Evolutionary conservation across 1,284 basidiomycete species (phyloP).

Genomic region (Cryptococcus deneoformans): DNA sequence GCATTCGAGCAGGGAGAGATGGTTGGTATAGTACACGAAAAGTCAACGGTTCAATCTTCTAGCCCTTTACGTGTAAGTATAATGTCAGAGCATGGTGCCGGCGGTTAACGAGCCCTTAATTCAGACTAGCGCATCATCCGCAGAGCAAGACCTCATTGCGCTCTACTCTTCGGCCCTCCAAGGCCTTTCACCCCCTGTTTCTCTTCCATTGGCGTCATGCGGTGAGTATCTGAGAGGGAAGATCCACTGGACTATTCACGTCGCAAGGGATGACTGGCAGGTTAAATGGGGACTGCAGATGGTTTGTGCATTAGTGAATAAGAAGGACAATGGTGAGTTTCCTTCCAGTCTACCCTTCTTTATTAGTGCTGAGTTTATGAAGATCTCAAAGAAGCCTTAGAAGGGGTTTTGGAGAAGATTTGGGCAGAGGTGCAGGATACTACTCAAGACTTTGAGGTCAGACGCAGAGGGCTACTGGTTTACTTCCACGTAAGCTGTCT

Average conservation of each 20-base stretch:
- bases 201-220: slow-evolving; percentile 18
- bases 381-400: slow-evolving; percentile 58
- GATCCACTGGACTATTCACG: slow-evolving; percentile 59
- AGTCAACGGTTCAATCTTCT: slow-evolving; percentile 43
- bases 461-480: slow-evolving; percentile 25
- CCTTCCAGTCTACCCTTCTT: background rate
- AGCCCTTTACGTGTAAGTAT: slow-evolving; percentile 44
- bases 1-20: slow-evolving; percentile 64
- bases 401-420: slow-evolving; percentile 50
- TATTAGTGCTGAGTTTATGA: background rate
- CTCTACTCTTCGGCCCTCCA: slow-evolving; percentile 67
- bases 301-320: slow-evolving; percentile 71
- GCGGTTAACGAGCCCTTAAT: background rate
- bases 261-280: slow-evolving; percentile 59
- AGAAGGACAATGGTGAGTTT: slow-evolving; percentile 60
- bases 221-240: slow-evolving; percentile 57
- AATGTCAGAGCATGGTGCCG: background rate
- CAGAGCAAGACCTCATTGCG: slow-evolving; percentile 61
- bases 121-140: slow-evolving; percentile 53
- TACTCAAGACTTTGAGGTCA: slow-evolving; percentile 15
- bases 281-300: slow-evolving; percentile 60
- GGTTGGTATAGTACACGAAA: slow-evolving; percentile 55
- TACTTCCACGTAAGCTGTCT: slow-evolving; percentile 24
- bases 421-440: slow-evolving; percentile 44
- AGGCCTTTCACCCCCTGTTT: slow-evolving; percentile 53